A percentile compares a stretch with the other conserved stretches of the same genome.
Evolutionary conservation across 441 rosid genomes (phyloP).

Genomic region (Theobroma grandiflorum): DNA sequence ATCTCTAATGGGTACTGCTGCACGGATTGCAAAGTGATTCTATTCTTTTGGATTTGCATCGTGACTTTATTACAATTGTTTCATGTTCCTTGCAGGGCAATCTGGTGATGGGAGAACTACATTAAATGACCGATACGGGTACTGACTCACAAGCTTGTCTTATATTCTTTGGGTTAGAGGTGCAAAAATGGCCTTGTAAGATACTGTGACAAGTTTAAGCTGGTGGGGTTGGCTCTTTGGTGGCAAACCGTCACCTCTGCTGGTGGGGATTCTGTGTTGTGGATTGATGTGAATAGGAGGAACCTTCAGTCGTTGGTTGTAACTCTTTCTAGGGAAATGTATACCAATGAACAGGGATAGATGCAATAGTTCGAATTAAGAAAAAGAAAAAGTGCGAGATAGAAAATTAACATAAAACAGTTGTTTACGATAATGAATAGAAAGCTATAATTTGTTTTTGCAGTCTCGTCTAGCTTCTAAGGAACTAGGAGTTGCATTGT

Average conservation of each 20-base stretch:
- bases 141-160: conserved; percentile 41
- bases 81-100: conserved; percentile 71
- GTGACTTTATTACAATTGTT: neutral
- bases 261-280: neutral
- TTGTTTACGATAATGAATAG: neutral
- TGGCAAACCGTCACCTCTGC: neutral
- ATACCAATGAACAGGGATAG: neutral
- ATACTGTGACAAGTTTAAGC: neutral
- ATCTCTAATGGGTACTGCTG: neutral
- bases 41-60: neutral
- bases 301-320: neutral
- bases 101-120: conserved; percentile 96
- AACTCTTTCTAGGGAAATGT: neutral
- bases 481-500: neutral
- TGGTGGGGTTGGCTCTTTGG: neutral
- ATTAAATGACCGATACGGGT: conserved; percentile 86
- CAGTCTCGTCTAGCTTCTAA: neutral
- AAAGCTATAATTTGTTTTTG: neutral
- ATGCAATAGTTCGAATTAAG: neutral
- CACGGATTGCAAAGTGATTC: neutral
- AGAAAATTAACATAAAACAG: neutral
- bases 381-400: too few relatives aligned
- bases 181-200: neutral
- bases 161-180: neutral
- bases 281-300: neutral